These are phyloP conservation scores for Jimgerdemannia flammicorona DNA, from an alignment of 192 early-diverging fungal genomes.

Conservation along the genomic window DNA sequence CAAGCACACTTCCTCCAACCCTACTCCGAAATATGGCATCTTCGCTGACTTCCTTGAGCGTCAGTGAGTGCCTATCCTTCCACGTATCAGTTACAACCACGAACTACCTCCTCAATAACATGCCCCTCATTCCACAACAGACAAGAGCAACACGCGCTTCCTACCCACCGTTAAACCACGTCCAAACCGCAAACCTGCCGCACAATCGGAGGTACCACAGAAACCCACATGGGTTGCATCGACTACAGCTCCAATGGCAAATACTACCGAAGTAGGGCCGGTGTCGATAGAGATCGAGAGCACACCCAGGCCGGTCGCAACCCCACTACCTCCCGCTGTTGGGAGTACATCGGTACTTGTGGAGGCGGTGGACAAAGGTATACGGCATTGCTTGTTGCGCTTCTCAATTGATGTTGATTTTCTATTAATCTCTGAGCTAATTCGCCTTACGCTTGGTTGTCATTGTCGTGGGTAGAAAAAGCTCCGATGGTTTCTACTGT, in stretches of 20 bases:
- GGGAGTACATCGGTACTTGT: background rate
- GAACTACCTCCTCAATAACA: background rate
- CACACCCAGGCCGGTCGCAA: background rate
- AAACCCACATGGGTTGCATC: background rate
- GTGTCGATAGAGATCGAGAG: background rate
- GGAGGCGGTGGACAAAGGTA: background rate
- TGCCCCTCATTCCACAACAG: background rate
- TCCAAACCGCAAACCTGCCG: background rate
- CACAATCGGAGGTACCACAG: background rate
- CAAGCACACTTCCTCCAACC: too few species aligned
- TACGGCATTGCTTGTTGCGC: background rate
- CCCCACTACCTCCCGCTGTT: background rate
- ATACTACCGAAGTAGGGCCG: background rate
- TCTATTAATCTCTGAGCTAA: background rate
- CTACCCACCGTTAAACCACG: conserved; percentile 15
- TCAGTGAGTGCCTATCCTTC: conserved; percentile 10
- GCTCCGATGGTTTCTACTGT: background rate
- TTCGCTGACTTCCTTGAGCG: conserved; percentile 13
- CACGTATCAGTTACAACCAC: background rate
- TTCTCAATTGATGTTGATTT: background rate
- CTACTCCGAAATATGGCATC: background rate
- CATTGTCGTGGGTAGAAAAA: background rate
- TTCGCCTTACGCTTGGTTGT: background rate
- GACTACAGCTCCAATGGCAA: background rate
- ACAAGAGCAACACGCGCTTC: conserved; percentile 12